Evolutionary conservation across 1,139 yeast species (phyloP).

Genomic region (Geotrichum australiense): DNA sequence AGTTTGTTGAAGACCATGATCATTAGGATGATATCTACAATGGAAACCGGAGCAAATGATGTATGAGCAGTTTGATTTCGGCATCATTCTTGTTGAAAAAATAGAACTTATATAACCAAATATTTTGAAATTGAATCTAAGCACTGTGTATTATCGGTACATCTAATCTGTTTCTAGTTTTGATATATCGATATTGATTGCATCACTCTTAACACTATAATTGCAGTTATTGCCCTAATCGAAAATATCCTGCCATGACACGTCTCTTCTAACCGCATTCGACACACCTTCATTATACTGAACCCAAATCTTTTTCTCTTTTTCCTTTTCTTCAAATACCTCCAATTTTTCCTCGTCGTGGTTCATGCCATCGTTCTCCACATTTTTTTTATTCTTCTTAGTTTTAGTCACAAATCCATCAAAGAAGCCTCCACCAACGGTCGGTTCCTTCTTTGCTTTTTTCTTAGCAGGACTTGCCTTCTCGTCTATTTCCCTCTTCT

Average conservation of each 20-base stretch:
- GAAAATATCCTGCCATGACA: slow-evolving; percentile 76
- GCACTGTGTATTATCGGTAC: too few species aligned
- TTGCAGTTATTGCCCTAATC: slow-evolving; percentile 3
- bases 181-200: too few species aligned
- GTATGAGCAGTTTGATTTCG: too few species aligned
- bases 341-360: too few species aligned
- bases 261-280: slow-evolving; percentile 82
- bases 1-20: too few species aligned
- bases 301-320: slow-evolving; percentile 56
- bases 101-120: too few species aligned
- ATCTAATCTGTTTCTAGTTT: too few species aligned
- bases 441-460: background rate
- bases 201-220: too few species aligned
- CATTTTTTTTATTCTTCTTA: slow-evolving; percentile 1
- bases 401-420: background rate
- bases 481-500: background rate
- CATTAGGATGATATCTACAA: too few species aligned
- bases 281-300: slow-evolving; percentile 91
- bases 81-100: too few species aligned
- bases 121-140: too few species aligned
- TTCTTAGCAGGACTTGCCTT: background rate
- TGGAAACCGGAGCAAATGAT: too few species aligned
- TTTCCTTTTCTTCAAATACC: slow-evolving; percentile 22
- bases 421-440: background rate
- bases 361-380: slow-evolving; percentile 1